phyloP scores from a whole-genome alignment of 495 filamentous ascomycete genomes.

The Usnea hakonensis region DNA sequence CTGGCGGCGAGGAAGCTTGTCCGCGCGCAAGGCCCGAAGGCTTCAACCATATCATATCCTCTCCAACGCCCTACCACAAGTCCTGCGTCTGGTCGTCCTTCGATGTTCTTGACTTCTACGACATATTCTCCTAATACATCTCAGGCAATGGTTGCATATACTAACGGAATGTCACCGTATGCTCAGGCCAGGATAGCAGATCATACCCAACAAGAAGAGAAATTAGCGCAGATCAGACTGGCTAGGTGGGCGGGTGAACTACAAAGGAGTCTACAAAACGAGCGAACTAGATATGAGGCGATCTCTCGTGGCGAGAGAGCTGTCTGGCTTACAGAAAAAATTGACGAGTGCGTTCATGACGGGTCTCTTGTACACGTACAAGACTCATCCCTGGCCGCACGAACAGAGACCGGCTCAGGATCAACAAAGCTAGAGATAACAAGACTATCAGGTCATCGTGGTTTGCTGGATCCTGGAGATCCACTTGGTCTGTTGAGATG shows the following conservation, averaged over 20 bases:
- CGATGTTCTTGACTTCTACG: constrained; percentile 13
- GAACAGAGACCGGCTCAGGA: neutral
- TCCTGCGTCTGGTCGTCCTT: constrained; percentile 1
- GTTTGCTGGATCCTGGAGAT: constrained; percentile 49
- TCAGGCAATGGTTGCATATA: constrained; percentile 23
- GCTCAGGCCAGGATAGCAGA: constrained; percentile 64
- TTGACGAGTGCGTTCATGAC: constrained; percentile 67
- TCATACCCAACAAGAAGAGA: constrained; percentile 63
- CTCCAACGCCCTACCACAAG: constrained; percentile 18
- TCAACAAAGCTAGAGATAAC: neutral
- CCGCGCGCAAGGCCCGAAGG: constrained; percentile 45
- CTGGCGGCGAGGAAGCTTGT: constrained; percentile 79
- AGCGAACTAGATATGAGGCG: constrained; percentile 67
- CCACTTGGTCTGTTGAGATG: constrained; percentile 69
- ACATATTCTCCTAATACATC: constrained; percentile 21
- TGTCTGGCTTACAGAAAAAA: constrained; percentile 67
- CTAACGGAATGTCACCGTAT: constrained; percentile 45
- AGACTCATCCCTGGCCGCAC: constrained; percentile 31
- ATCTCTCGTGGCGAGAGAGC: constrained; percentile 66
- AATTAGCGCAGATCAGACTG: constrained; percentile 68
- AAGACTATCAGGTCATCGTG: constrained; percentile 19
- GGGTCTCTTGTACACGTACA: constrained; percentile 54
- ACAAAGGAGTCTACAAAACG: constrained; percentile 72
- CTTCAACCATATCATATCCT: constrained; percentile 20
- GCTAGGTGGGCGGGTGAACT: constrained; percentile 88